A percentile compares a stretch with the other conserved stretches of the same genome.
Conservation (phyloP, 257 asterid species). For the Gynochthodes officinalis region DNA sequence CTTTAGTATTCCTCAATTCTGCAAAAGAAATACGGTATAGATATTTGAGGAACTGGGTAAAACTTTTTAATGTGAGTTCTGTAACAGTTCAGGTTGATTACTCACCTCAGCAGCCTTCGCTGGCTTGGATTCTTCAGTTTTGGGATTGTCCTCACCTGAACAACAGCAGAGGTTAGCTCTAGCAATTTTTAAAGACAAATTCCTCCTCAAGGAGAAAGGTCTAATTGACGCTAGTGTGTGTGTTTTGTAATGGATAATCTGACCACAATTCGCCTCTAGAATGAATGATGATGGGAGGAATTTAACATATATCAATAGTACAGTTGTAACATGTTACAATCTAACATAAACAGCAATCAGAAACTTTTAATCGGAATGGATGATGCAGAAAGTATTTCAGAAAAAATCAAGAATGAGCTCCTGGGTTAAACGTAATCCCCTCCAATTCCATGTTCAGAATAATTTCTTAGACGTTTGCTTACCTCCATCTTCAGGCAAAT, state of each 20-base stretch:
- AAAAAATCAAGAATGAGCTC: not conserved
- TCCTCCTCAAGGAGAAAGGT: not conserved
- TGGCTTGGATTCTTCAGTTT: conserved; percentile 48
- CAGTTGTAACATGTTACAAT: not conserved
- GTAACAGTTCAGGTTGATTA: not conserved
- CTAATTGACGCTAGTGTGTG: not conserved
- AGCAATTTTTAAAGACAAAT: not conserved
- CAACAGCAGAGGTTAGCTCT: not conserved
- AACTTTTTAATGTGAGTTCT: not conserved
- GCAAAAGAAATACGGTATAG: conserved; percentile 1
- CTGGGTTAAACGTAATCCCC: not conserved
- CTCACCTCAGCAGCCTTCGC: conserved; percentile 54
- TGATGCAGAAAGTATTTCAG: not conserved
- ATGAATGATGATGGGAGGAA: not conserved
- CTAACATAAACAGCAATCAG: not conserved
- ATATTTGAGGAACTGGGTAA: not conserved
- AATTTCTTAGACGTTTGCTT: not conserved
- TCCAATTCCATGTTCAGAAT: not conserved
- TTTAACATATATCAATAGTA: not conserved
- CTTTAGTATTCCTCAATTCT: conserved; percentile 7
- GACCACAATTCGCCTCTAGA: no score
- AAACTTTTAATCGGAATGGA: not conserved
- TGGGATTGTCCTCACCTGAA: conserved; percentile 69
- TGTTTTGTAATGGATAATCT: not conserved
- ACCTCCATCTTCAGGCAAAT: conserved; percentile 94